Evolutionary conservation across 768 basidiomycete species (phyloP).

Genomic region (Hirschioporus abietinus): DNA sequence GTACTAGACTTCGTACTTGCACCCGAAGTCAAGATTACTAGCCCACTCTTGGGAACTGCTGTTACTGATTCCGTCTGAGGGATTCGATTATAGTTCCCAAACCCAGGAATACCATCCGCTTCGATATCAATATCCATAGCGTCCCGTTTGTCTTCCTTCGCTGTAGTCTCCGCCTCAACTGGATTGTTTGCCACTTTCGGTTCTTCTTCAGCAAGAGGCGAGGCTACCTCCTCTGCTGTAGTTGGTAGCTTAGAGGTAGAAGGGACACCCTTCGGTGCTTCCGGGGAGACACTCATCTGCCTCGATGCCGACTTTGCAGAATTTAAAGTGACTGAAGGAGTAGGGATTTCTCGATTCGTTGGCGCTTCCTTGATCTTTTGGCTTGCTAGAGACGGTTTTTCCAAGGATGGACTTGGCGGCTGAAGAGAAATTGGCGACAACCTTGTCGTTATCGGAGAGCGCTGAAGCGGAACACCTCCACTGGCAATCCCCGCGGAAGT

Average conservation of each 20-base stretch:
- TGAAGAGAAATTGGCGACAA: constrained; percentile 1
- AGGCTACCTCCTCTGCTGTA: neutral
- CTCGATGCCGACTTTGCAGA: neutral
- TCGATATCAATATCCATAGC: constrained; percentile 4
- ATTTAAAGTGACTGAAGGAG: neutral
- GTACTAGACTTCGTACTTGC: neutral
- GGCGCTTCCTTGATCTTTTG: neutral
- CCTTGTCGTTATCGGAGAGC: constrained; percentile 9
- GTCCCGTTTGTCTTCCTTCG: neutral
- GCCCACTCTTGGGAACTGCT: neutral
- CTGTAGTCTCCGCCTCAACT: neutral
- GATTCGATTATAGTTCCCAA: constrained; percentile 9
- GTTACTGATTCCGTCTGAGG: neutral
- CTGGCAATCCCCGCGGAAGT: neutral
- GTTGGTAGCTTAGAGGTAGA: neutral
- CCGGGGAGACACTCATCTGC: neutral
- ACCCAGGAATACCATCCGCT: constrained; percentile 15
- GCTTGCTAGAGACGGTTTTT: neutral
- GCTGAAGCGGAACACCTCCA: neutral
- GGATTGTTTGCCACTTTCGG: neutral
- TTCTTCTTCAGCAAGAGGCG: neutral
- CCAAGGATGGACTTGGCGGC: neutral
- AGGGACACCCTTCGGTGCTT: neutral
- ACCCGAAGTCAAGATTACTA: neutral
- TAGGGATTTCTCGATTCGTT: neutral